Evolutionary conservation across 768 basidiomycete species (phyloP), one percentile per base, ranked within the genome.

Genomic region (Pulveroboletus sp.): DNA sequence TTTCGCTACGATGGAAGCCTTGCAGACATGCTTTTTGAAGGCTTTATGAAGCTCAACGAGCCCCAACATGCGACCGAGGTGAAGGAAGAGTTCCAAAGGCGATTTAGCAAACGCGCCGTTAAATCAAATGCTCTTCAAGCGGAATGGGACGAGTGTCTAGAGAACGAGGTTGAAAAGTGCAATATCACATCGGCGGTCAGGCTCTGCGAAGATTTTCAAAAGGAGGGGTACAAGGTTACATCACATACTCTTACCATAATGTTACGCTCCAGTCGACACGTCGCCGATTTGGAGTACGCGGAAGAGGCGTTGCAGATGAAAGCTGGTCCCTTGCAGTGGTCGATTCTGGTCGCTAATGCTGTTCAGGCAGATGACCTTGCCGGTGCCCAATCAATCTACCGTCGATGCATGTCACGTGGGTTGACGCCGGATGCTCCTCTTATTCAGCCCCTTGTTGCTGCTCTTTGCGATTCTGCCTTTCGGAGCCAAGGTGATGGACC

Each of bases 391-490:
- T 61, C 67, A 4, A 67, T 83, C 16, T 89, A 85, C 60, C 57
- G 73, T 21, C 65, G 72, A 32, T 71, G 78, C 46, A 72, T 68
- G 50, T 51, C 60, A 11, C 62, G 69, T 12, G 78, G 77, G 20
- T 61, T 83, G 17, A 57, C 54, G 4, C 79, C 80, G 5, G 77
- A 79, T 23, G 71, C 78, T 7, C 67, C 66, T 38, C 66, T 87
- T 42, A 67, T 84, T 17, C 72, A 72, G n/a, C 81, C 80, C 4
- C 61, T 88, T 3, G 69, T 90, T 21, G 74, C 68, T 23, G 62
- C 67, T 14, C 65, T 87, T 17, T 81, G 80, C 59, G 67, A 69
- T 21, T 58, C 65, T 17, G 61, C 66, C 23, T 57, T 72, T 23
- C 66, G 60, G 17, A 53, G 58, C 17, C 68, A 69, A 14, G 63